Evolutionary conservation across 352 stramenopile genomes (phyloP), one percentile per base, ranked within the genome.

Genomic region (Phytophthora crassamura): DNA sequence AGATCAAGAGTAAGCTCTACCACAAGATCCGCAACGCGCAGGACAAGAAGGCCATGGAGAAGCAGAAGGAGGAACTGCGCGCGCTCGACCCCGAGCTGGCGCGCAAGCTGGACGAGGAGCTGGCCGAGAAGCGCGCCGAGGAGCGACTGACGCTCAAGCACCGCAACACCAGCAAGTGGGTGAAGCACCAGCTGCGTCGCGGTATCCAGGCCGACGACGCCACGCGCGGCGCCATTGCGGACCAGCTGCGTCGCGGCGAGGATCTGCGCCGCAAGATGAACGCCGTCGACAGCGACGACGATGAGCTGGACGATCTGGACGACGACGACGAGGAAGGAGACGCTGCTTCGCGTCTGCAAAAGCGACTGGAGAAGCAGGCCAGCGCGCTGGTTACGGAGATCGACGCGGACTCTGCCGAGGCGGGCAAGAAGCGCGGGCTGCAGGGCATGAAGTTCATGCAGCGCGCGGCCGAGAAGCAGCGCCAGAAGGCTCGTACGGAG

Each of bases 1-100:
- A 99, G 80, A 99, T 99, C 72, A 99, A 99, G 80, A 99, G 93
- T 33, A 99, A 99, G 70, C 94, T 98, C 32, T 99, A 99, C 84
- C 92, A 98, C 67, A 98, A 98, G 71, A 99, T 99, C 67, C 87
- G 94, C 48, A 99, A 99, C 74, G 90, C 92, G 51, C 89, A 98
- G 64, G 76, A 92, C 72, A 88, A 89, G 58, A 88, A 93, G 57
- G 69, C 90, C 9, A 83, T 95, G 58, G 89, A 97, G 28, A 93
- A 92, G 40, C 93, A 98, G 49, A 83, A 75, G 49, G 77, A 93
- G 34, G 76, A 91, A 53, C 71, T 96, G 36, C 84, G 86, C n/a
- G 72, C 78, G 40, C 63, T 94, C 4, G 89, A 97, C 65, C 85
- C 83, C 3, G 85, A 91, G 48, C 53, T 94, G 28, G 84, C 82